phyloP scores from a whole-genome alignment of 345 rosid species.

The Hevea brasiliensis region DNA sequence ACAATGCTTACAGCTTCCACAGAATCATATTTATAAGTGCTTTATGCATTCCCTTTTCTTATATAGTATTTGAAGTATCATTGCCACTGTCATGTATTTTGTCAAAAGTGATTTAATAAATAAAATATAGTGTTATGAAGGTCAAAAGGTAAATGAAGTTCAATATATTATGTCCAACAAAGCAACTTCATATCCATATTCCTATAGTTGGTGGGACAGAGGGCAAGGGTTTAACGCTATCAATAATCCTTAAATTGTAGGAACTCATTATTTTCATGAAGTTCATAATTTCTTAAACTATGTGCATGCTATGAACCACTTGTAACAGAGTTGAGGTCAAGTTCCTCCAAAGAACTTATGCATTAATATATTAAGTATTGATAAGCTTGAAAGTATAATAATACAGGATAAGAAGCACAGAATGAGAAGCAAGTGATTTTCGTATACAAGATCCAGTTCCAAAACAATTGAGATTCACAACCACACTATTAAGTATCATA shows the following conservation, averaged over 20 bases:
- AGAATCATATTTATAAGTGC: too few species aligned
- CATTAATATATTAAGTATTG: background rate
- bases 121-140: too few species aligned
- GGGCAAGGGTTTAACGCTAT: background rate
- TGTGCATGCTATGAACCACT: background rate
- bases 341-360: background rate
- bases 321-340: background rate
- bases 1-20: background rate
- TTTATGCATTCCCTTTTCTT: too few species aligned
- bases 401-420: background rate
- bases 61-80: too few species aligned
- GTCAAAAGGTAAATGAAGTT: too few species aligned
- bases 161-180: background rate
- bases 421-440: background rate
- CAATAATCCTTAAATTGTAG: background rate
- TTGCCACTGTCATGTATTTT: too few species aligned
- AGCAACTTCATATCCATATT: background rate
- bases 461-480: background rate
- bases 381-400: background rate
- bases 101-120: too few species aligned
- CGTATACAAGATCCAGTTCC: background rate
- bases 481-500: background rate
- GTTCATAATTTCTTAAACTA: background rate
- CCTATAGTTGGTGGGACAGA: background rate
- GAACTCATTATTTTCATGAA: background rate